These are phyloP conservation scores for Zancudomyces culisetae DNA, from an alignment of 371 early-diverging fungal species.

Conservation along the genomic window DNA sequence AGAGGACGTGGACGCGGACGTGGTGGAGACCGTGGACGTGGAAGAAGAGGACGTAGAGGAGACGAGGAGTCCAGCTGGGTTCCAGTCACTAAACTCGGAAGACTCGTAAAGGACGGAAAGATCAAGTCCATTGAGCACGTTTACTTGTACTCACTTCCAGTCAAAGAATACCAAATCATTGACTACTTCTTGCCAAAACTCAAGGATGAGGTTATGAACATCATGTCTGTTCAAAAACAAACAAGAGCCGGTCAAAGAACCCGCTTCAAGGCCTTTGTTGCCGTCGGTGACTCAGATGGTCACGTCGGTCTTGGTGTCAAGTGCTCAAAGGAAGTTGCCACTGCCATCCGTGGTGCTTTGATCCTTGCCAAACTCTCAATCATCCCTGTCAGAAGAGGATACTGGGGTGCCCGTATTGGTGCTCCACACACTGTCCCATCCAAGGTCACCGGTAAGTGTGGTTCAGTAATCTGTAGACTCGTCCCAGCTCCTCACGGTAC, in stretches of 20 bases:
- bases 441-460: slow-evolving; percentile 99
- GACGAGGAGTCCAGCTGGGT: slow-evolving; percentile 81
- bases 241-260: slow-evolving; percentile 99
- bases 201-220: slow-evolving; percentile 98
- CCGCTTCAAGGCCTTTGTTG: slow-evolving; percentile 98
- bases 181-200: slow-evolving; percentile 91
- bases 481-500: slow-evolving; percentile 99
- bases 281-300: slow-evolving; percentile 95
- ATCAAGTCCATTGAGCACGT: slow-evolving; percentile 89
- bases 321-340: slow-evolving; percentile 98
- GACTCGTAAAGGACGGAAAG: slow-evolving; percentile 81
- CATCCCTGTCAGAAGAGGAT: slow-evolving; percentile 97
- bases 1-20: slow-evolving; percentile 66
- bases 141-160: slow-evolving; percentile 92
- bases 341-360: slow-evolving; percentile 97
- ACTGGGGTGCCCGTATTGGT: slow-evolving; percentile 96
- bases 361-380: slow-evolving; percentile 96
- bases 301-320: slow-evolving; percentile 99
- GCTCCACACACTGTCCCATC: slow-evolving; percentile 97
- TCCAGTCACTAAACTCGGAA: slow-evolving; percentile 94
- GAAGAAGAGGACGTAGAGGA: slow-evolving; percentile 58
- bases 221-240: slow-evolving; percentile 99
- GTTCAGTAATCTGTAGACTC: slow-evolving; percentile 85
- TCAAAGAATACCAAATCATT: slow-evolving; percentile 99
- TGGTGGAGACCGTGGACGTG: slow-evolving; percentile 48